Evolutionary conservation across 306 rosid species (phyloP), one percentile per base, ranked within the genome.

Genomic region (Fragaria ananassa): DNA sequence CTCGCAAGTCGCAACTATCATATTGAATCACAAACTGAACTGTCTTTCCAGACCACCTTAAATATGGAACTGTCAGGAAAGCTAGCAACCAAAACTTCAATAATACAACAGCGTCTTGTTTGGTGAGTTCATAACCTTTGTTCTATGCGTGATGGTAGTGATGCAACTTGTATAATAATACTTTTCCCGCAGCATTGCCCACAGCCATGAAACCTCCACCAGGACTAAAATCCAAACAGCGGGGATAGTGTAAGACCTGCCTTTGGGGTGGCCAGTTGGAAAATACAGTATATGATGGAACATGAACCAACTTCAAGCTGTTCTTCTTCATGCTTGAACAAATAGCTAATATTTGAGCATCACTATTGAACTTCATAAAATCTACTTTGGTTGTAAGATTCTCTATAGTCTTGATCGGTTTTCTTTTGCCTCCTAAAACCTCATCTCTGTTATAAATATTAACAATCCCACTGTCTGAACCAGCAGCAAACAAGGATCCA

Each of bases 121-220:
- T 47, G 17, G 10, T 8, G 11, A 42, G 46, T 10, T 10, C 70
- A 15, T 2, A 50, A 57, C 74, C 64, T 34, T 45, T 17, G 27
- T 21, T 70, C 78, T 85, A 82, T 13, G 88, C 88, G 47, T 79
- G 80, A 56, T 58, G 75, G 66, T 87, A 85, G 74, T 87, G 91
- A 60, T 87, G 87, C 61, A 82, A 41, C 81, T 80, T 85, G 80
- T 87, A 93, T 71, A 93, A 51, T 50, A 90, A 70, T 27, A 91
- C 98, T 68, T 80, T 93, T 68, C 98, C 98, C 34, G 91, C 79
- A 58, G 90, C 86, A 23, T 86, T 91, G 77, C 97, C 97, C 47
- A 87, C 72, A 8, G 96, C 98, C 96, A 93, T 89, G 88, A 87
- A 93, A 44, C 96, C 96, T 45, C 98, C 95, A n/a, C 93, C 95